Base-by-base conservation (phyloP, 1,284 basidiomycete species). In the Mrakiaceae sp. region DNA sequence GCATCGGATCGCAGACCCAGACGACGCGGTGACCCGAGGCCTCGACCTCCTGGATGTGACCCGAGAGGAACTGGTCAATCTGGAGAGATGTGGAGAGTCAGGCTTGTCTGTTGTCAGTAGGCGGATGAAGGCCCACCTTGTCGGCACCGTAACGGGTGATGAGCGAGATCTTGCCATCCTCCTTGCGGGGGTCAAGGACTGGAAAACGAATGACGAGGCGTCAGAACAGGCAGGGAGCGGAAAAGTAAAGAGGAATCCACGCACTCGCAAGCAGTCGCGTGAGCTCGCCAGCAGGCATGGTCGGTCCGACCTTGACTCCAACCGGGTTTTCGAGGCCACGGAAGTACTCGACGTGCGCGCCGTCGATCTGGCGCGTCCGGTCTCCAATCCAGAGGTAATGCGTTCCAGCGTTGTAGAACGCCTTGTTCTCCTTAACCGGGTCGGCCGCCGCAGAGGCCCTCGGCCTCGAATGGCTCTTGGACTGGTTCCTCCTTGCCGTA, bases 371-470 rank as follows among this genome's bases (percentile, higher is more conserved):
- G 55, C 95, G 80, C n/a, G 95, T 98, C 59, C 95, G 83, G 77
- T 98, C 95, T 0, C 95, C 95, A 63, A 98, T 89, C 95, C 95
- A 98, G 66, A 98, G 78, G 76, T 95, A 95, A 74, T 96, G 94
- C 69, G 68, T 76, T 77, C 70, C 76, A 75, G 68, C 67, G 73
- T 91, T 90, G 76, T 91, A 93, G 72, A 81, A 80, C n/a, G 79
- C 81, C 57, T 75, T 78, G n/a, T 71, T 69, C 49, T 70, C 66
- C 46, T 40, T 66, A 43, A 47, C 63, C 52, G 60, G 63, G 64
- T 58, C 67, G 59, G n/a, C 14, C 7, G 44, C 16, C 14, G 59
- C 12, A 12, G 7, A 10, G 4, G 40, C 40, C 40, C 54, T 8
- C 7, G 54, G 40, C 12, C 54, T 16, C 9, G 54, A 56, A 16